phyloP scores from a whole-genome alignment of 495 filamentous ascomycete genomes.

The Ramalina peruviana region DNA sequence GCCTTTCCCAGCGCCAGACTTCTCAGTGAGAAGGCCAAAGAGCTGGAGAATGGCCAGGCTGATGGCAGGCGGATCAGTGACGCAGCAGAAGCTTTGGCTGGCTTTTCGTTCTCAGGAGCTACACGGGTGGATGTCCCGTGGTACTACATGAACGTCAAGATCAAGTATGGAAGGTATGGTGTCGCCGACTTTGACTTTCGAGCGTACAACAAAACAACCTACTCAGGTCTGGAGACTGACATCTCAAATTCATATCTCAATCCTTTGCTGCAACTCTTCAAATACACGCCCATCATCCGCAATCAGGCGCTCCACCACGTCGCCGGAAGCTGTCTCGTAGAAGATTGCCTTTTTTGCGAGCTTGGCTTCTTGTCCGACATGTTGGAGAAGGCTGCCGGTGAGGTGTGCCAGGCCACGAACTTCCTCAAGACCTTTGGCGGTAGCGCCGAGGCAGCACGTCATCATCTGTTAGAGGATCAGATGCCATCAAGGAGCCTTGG shows the following conservation, averaged over 20 bases:
- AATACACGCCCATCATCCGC: constrained; percentile 74
- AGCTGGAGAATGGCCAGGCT: constrained; percentile 3
- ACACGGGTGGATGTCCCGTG: constrained; percentile 58
- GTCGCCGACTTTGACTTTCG: constrained; percentile 98
- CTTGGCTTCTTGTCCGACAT: constrained; percentile 94
- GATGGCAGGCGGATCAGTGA: constrained; percentile 44
- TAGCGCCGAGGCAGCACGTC: constrained; percentile 53
- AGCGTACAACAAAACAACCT: constrained; percentile 81
- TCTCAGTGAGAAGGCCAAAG: constrained; percentile 69
- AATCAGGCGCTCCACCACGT: constrained; percentile 87
- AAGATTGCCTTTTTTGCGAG: constrained; percentile 83
- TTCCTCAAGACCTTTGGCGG: constrained; percentile 77
- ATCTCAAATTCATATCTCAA: constrained; percentile 95
- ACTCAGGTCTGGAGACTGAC: constrained; percentile 88
- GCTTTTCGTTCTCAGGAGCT: constrained; percentile 46
- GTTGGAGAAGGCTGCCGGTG: constrained; percentile 85
- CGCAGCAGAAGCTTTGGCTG: constrained; percentile 44
- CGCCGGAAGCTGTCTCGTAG: constrained; percentile 64
- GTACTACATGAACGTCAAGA: constrained; percentile 82
- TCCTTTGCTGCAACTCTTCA: constrained; percentile 77
- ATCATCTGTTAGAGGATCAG: constrained; percentile 75
- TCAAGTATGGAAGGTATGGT: constrained; percentile 94
- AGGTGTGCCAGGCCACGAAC: constrained; percentile 95
- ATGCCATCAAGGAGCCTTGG: constrained; percentile 52
- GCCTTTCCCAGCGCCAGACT: constrained; percentile 65